Base-by-base conservation (phyloP, 2,329 filamentous ascomycete species). In the Talaromyces pinophilus region DNA sequence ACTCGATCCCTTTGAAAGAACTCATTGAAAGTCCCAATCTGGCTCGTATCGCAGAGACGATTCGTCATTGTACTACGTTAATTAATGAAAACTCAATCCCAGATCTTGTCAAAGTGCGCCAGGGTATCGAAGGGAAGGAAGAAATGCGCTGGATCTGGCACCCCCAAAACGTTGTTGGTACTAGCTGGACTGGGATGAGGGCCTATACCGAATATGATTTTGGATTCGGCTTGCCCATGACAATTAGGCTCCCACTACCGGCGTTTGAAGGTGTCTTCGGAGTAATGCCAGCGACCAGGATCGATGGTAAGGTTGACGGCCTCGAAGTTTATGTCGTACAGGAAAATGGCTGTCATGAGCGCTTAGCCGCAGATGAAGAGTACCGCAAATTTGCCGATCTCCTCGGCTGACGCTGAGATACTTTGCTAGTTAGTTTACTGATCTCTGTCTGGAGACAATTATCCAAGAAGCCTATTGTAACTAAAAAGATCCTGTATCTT, bases 351-450 rank as follows among this genome's bases (percentile, higher is more conserved):
- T 52, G 48, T 28, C 48, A 52, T 17, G 48, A 52, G 22, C 48
- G 48, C 48, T 52, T 52, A 28, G 48, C 25, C 25, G 22, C 48
- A 28, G 48, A 52, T 52, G 2, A 52, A 52, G 48, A 52, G 48
- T 52, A 28, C 22, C 48, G 48, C 48, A 52, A 52, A 52, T 52
- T 48, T n/a, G 44, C 44, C 25, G 48, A 52, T 52, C 48, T 52
- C 5, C 22, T 52, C 15, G 25, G 48, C 25, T 52, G 22, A 50
- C 22, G 19, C n/a, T 28, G 22, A 28, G 4, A 50, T 13, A 28
- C 11, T 22, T 33, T 33, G 3, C 13, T 13, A 1, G 19, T 10
- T 25, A 48, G 8, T 48, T 48, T 25, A 48, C 22, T 13, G 19
- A 25, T 48, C 7, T 33, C 7, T 33, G 30, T 33, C 30, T 33